phyloP scores from a whole-genome alignment of 306 rosid species.

The Medicago lupulina region DNA sequence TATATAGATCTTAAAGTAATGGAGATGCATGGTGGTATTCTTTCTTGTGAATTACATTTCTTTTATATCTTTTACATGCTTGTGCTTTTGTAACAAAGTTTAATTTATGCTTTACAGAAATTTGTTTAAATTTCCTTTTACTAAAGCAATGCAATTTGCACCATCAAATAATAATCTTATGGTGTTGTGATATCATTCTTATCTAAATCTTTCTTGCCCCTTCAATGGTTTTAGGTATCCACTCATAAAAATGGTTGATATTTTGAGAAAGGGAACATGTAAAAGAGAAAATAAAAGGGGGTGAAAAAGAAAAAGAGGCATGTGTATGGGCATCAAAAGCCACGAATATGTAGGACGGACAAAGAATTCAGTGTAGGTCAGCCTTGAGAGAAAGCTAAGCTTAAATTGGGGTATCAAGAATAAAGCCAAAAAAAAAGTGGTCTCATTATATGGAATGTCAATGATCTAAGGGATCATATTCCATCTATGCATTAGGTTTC shows the following conservation, averaged over 20 bases:
- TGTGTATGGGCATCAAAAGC: slow-evolving; percentile 57
- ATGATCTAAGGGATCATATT: slow-evolving; percentile 51
- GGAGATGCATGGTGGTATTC: slow-evolving; percentile 43
- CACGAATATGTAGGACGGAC: slow-evolving; percentile 51
- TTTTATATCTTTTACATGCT: slow-evolving; percentile 58
- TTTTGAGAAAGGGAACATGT: slow-evolving; percentile 49
- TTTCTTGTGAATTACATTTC: slow-evolving; percentile 54
- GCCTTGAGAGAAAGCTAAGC: slow-evolving; percentile 57
- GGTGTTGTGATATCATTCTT: slow-evolving; percentile 39
- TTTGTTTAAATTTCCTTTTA: slow-evolving; percentile 54
- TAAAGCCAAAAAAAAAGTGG: slow-evolving; percentile 53
- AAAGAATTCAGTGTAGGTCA: slow-evolving; percentile 52
- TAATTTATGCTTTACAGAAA: slow-evolving; percentile 54
- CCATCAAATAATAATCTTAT: slow-evolving; percentile 53
- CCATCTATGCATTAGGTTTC: slow-evolving; percentile 31
- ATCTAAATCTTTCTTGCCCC: slow-evolving; percentile 43
- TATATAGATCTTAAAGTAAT: slow-evolving; percentile 38
- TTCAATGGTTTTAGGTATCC: slow-evolving; percentile 52
- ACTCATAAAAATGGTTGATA: slow-evolving; percentile 52
- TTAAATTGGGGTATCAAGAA: slow-evolving; percentile 54
- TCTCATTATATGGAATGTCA: slow-evolving; percentile 52
- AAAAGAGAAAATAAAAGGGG: slow-evolving; percentile 51
- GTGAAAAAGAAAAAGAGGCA: slow-evolving; percentile 55
- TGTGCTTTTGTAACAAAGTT: slow-evolving; percentile 64
- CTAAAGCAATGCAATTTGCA: slow-evolving; percentile 51